Evolutionary conservation across 257 asterid species (phyloP).

Genomic region (Solanum sitiens): DNA sequence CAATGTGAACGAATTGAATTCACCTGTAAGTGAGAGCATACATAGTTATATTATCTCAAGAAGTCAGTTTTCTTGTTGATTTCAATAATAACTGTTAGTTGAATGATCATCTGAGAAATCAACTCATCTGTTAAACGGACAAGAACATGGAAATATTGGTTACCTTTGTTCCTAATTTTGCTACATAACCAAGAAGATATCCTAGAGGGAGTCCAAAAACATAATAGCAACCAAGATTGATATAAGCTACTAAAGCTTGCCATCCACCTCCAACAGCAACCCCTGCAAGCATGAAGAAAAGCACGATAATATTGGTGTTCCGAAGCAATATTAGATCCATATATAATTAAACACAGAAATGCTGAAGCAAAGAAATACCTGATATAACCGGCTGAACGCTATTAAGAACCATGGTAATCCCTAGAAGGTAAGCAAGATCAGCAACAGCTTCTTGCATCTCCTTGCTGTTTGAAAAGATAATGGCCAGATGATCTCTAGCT

Average conservation of each 20-base stretch:
- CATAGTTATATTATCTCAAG: neutral
- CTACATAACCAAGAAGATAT: slow-evolving; percentile 50
- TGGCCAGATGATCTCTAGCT: slow-evolving; percentile 33
- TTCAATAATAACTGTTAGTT: neutral
- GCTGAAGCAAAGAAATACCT: slow-evolving; percentile 14
- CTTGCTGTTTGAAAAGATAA: slow-evolving; percentile 46
- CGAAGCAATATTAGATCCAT: neutral
- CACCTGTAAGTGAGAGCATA: neutral
- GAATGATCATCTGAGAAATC: neutral
- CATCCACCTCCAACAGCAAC: slow-evolving; percentile 86
- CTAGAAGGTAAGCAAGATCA: slow-evolving; percentile 52
- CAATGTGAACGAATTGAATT: neutral
- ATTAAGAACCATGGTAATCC: slow-evolving; percentile 68
- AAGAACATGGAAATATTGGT: neutral
- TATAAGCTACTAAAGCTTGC: slow-evolving; percentile 77
- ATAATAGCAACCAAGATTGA: slow-evolving; percentile 66
- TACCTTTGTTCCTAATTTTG: slow-evolving; percentile 47
- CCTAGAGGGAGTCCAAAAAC: slow-evolving; percentile 66
- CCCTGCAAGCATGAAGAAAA: slow-evolving; percentile 23
- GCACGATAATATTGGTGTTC: neutral
- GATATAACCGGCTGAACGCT: slow-evolving; percentile 80
- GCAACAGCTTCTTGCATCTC: slow-evolving; percentile 60
- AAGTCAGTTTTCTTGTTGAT: neutral
- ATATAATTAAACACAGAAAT: neutral
- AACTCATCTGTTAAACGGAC: neutral